Conservation (phyloP, 164 flowering plant species). For the Nelumbo lutea region DNA sequence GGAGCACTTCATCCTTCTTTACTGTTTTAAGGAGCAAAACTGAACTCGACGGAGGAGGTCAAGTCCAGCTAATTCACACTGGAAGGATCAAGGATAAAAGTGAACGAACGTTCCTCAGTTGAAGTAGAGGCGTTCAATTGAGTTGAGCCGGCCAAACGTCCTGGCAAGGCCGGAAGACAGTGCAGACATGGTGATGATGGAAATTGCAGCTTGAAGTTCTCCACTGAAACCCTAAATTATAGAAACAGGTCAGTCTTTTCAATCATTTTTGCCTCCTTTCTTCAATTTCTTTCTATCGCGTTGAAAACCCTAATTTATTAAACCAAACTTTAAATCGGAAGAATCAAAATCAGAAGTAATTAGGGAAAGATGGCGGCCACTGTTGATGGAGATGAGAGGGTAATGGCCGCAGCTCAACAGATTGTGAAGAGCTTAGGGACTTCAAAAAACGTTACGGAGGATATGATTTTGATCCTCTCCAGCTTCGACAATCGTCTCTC, state of each 20-base stretch:
- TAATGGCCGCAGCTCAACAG: neutral
- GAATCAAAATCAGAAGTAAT: neutral
- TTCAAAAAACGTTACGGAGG: neutral
- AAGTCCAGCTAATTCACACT: too few species aligned
- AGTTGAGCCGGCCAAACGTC: too few species aligned
- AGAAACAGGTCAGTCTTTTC: neutral
- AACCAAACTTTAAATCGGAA: neutral
- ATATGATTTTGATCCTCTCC: constrained; percentile 1
- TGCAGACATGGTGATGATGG: neutral
- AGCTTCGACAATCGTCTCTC: constrained; percentile 10
- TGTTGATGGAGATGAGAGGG: neutral
- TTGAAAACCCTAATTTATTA: neutral
- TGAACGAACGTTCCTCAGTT: too few species aligned
- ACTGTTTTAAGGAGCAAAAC: too few species aligned
- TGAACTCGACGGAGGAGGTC: too few species aligned
- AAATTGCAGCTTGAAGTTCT: too few species aligned
- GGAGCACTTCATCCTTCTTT: too few species aligned
- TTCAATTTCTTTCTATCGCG: neutral
- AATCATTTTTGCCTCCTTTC: neutral
- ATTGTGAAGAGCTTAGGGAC: constrained; percentile 2
- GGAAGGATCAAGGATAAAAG: too few species aligned
- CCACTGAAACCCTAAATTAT: too few species aligned
- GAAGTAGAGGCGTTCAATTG: too few species aligned
- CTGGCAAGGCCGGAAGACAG: neutral
- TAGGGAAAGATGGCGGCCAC: neutral